Percentiles rank a stretch among this genome's conserved stretches.
Evolutionary conservation across 305 asterid species (phyloP).

Genomic region (Fraxinus sp.): DNA sequence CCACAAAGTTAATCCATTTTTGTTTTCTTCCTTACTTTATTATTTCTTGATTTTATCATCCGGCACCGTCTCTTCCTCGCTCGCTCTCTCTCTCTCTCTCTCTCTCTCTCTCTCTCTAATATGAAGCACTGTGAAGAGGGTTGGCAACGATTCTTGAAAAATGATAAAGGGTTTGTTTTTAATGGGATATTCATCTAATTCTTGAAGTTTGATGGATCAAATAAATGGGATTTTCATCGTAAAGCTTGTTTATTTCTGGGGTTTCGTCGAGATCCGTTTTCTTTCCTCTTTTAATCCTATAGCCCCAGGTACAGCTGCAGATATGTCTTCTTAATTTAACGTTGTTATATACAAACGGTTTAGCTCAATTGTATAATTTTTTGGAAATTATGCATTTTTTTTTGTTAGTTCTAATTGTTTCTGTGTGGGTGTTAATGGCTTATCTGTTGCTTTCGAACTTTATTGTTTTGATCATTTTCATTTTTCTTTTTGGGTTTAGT

Average conservation of each 20-base stretch:
- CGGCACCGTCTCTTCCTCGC: slow-evolving; percentile 13
- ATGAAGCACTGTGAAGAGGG: slow-evolving; percentile 52
- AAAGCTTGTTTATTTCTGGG: slow-evolving; percentile 33
- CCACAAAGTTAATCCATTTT: slow-evolving; percentile 38
- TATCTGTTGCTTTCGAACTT: background rate
- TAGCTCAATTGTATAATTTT: background rate
- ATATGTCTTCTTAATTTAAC: slow-evolving; percentile 27
- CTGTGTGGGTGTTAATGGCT: background rate
- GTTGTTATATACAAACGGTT: slow-evolving; percentile 9
- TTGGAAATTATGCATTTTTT: slow-evolving; percentile 6
- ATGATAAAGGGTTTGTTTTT: slow-evolving; percentile 14
- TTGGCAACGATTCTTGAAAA: slow-evolving; percentile 33
- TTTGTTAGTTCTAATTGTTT: slow-evolving; percentile 10
- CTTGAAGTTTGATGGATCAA: slow-evolving; percentile 34
- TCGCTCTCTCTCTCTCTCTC: slow-evolving; percentile 29
- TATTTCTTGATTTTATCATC: slow-evolving; percentile 21
- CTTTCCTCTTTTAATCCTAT: slow-evolving; percentile 27
- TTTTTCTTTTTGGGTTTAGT: background rate
- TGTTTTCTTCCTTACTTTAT: slow-evolving; percentile 12
- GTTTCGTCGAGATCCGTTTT: slow-evolving; percentile 53
- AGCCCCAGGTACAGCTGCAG: slow-evolving; percentile 30
- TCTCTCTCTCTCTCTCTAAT: slow-evolving; percentile 28
- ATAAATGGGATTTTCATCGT: slow-evolving; percentile 34
- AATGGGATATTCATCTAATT: slow-evolving; percentile 25
- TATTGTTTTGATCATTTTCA: slow-evolving; percentile 1